These are phyloP conservation scores for Plasmodium inui DNA, from an alignment of 169 alveolate species.

Conservation along the genomic window DNA sequence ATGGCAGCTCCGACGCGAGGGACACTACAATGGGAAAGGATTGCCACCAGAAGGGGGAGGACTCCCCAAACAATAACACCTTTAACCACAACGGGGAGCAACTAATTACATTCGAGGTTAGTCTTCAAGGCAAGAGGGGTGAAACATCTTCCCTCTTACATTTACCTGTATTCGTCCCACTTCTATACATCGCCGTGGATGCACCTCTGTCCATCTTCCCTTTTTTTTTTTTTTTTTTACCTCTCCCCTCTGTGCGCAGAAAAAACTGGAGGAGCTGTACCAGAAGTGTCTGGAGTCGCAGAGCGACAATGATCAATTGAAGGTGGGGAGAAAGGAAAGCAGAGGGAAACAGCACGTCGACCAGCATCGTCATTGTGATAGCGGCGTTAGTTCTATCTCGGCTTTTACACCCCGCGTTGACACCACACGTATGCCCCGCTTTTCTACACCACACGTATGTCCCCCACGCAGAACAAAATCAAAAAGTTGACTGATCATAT, in stretches of 20 bases:
- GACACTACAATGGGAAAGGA: neutral
- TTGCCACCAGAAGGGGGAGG: neutral
- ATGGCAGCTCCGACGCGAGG: neutral
- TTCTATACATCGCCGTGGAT: neutral
- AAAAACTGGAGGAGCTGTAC: slow-evolving; percentile 54
- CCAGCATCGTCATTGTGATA: neutral
- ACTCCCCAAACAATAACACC: neutral
- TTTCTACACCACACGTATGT: neutral
- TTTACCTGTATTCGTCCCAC: neutral
- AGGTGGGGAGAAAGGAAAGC: neutral
- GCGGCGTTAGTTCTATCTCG: neutral
- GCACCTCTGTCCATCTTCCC: neutral
- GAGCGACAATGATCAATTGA: slow-evolving; percentile 36
- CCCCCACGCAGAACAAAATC: slow-evolving; percentile 23
- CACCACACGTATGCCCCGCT: neutral
- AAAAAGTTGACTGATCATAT: slow-evolving; percentile 17
- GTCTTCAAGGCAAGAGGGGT: neutral
- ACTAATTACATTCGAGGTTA: neutral
- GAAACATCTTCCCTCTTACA: neutral
- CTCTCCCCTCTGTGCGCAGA: neutral
- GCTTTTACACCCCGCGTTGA: neutral
- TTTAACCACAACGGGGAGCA: slow-evolving; percentile 6
- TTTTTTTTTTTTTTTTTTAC: neutral
- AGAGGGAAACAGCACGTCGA: neutral
- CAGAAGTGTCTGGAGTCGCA: slow-evolving; percentile 41